Percentiles rank a stretch among this genome's conserved stretches.
Evolutionary conservation across 179 eudicot genomes (phyloP).

Genomic region (Gypsophila paniculata): DNA sequence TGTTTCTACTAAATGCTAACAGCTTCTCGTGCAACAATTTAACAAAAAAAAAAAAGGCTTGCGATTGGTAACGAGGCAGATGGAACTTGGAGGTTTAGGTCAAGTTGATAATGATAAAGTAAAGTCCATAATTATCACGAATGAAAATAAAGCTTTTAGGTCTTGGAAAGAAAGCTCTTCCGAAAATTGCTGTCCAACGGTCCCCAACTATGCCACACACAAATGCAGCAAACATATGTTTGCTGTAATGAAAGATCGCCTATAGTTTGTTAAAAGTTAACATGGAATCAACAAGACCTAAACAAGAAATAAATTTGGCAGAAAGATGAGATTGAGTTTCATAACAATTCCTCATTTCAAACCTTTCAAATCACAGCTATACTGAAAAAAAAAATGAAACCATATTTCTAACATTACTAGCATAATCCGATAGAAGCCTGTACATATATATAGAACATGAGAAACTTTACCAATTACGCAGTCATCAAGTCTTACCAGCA

Average conservation of each 20-base stretch:
- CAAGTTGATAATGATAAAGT: too few species aligned
- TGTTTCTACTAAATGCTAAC: background rate
- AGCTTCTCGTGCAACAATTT: background rate
- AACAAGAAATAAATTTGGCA: background rate
- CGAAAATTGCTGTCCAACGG: too few species aligned
- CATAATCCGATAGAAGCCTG: background rate
- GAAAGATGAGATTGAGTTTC: background rate
- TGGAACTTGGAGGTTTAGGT: background rate
- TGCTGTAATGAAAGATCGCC: too few species aligned
- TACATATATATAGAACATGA: constrained; percentile 1
- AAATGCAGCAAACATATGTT: background rate
- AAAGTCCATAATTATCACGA: too few species aligned
- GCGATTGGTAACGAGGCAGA: background rate
- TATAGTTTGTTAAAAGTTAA: background rate
- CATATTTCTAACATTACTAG: background rate
- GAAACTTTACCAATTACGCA: too few species aligned
- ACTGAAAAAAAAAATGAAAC: too few species aligned
- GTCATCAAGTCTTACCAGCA: constrained; percentile 50
- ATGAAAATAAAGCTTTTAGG: too few species aligned
- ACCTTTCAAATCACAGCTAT: background rate
- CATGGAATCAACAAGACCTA: background rate
- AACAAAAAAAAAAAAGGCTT: background rate
- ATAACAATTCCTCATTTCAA: background rate
- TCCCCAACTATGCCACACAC: too few species aligned
- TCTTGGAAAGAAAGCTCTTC: too few species aligned